These are phyloP conservation scores for Catunica adiposa DNA, from an alignment of 2,329 filamentous ascomycete species.

Conservation along the genomic window DNA sequence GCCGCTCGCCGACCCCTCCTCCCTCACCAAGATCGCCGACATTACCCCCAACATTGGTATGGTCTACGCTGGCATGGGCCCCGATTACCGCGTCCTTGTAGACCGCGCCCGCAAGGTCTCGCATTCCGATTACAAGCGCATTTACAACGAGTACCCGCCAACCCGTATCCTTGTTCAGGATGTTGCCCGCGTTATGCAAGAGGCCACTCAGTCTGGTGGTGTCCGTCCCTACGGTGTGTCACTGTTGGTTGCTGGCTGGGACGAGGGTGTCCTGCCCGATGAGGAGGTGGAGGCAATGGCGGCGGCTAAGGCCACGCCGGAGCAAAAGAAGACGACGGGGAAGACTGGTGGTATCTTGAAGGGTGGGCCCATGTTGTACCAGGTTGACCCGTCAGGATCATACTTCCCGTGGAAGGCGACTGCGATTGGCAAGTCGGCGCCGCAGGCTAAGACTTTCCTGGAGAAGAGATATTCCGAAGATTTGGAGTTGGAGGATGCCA, in stretches of 20 bases:
- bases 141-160: conserved; percentile 99
- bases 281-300: conserved; percentile 42
- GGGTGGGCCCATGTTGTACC: conserved; percentile 92
- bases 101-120: conserved; percentile 97
- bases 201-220: conserved; percentile 95
- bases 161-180: conserved; percentile 98
- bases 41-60: conserved; percentile 99
- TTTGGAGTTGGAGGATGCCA: conserved; percentile 90
- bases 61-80: conserved; percentile 98
- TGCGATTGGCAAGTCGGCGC: conserved; percentile 95
- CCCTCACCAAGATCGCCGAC: conserved; percentile 90
- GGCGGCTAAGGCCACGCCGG: conserved; percentile 31
- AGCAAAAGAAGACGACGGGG: conserved; percentile 54
- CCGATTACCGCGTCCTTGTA: conserved; percentile 92
- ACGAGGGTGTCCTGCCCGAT: conserved; percentile 87
- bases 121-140: conserved; percentile 96
- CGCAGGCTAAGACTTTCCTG: conserved; percentile 95
- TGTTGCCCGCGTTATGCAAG: conserved; percentile 93
- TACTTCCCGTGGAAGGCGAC: conserved; percentile 99
- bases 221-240: conserved; percentile 94
- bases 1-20: conserved; percentile 85
- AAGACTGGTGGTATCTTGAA: conserved; percentile 95
- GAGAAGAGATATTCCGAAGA: conserved; percentile 98
- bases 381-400: conserved; percentile 95
- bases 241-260: conserved; percentile 90